Evolutionary conservation across 202 grass and related monocot species (phyloP), one percentile per base, ranked within the genome.

Genomic region (Saccharum hybrid): DNA sequence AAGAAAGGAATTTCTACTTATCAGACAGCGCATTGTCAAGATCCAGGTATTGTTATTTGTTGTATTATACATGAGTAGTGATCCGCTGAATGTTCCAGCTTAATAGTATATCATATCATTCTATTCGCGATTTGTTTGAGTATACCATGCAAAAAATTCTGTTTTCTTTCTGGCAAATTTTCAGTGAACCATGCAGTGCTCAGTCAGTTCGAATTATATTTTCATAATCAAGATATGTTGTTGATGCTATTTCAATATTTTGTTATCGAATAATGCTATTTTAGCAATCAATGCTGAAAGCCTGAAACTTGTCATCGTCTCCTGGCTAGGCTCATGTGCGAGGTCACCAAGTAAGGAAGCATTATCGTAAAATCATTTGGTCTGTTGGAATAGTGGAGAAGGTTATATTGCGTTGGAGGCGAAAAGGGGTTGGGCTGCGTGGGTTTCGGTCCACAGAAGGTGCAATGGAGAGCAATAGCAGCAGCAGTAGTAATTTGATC

Each of bases 311-410:
- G 15, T 52, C 15, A 18, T 52, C 8, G 39, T 57, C 9, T 85
- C 52, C 75, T 81, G 71, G 49, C 43, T 83, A 98, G 95, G 95
- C 95, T 78, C 92, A 98, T 90, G 95, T 98, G 31, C 90, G 95
- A 66, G 95, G 95, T 76, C 90, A 93, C 75, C 95, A 98, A 90
- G 96, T 98, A 54, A 90, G 93, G 37, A 95, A 98, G 81, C 93
- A 93, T 75, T 95, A 93, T 75, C 85, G 77, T 59, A 98, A 88
- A 74, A 89, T 98, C 75, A 41, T 92, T 68, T 98, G 96, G 96
- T 94, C 96, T 59, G 93, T 98, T 56, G 88, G 96, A 66, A 94
- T 98, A 81, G 91, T 98, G 45, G 96, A 98, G 83, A 98, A 98
- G 79, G 77, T 94, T 59, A 98, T 98, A 87, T 71, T 98, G 78